A percentile compares a stretch with the other conserved stretches of the same genome.
Evolutionary conservation across 441 rosid genomes (phyloP).

Genomic region (Jatropha multifida): DNA sequence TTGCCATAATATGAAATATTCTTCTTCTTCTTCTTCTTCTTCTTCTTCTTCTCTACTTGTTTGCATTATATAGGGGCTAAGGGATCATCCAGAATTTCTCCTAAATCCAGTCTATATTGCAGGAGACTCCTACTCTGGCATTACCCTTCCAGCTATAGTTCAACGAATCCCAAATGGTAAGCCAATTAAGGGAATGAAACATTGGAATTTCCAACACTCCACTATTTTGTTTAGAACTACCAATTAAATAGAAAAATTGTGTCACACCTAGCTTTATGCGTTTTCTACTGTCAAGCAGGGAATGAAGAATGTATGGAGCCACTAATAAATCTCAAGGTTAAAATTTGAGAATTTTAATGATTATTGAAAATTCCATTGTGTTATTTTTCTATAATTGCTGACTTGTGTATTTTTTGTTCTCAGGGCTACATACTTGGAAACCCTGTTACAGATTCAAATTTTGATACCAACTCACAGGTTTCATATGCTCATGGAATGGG

Average conservation of each 20-base stretch:
- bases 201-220: too few species aligned
- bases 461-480: slow-evolving; percentile 38
- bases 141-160: slow-evolving; percentile 49
- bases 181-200: too few species aligned
- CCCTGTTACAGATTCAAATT: slow-evolving; percentile 33
- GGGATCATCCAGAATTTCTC: slow-evolving; percentile 49
- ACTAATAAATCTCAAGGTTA: slow-evolving; percentile 53
- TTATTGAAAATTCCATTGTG: background rate
- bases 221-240: too few species aligned
- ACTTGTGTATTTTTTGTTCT: background rate
- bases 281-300: slow-evolving; percentile 33
- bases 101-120: slow-evolving; percentile 54
- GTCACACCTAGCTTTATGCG: too few species aligned
- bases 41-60: too few species aligned
- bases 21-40: too few species aligned
- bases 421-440: slow-evolving; percentile 77
- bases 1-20: too few species aligned
- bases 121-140: slow-evolving; percentile 80
- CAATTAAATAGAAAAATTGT: too few species aligned
- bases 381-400: too few species aligned
- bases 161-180: slow-evolving; percentile 55
- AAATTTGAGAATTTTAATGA: background rate
- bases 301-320: slow-evolving; percentile 48
- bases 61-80: slow-evolving; percentile 79
- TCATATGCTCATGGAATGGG: slow-evolving; percentile 46